Conservation (phyloP, 768 basidiomycete genomes). For the Nidularia sp. region DNA sequence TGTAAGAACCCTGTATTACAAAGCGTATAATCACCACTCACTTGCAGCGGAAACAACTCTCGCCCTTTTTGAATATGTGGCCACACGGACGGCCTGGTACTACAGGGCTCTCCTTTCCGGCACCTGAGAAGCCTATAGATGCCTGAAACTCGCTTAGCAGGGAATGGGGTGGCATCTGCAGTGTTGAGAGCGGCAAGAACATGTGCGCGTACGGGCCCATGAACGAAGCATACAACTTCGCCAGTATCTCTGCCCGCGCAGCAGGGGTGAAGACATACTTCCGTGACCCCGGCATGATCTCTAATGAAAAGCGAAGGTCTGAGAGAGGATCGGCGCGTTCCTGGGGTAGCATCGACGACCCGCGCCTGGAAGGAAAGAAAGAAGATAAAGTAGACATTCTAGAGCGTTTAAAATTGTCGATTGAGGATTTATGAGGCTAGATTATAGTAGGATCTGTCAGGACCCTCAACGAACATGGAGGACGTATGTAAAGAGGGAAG, state of each 20-base stretch:
- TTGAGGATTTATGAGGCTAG: too few species aligned
- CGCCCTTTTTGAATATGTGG: conserved; percentile 85
- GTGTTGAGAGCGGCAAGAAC: conserved; percentile 66
- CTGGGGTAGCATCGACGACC: conserved; percentile 11
- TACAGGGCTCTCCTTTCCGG: conserved; percentile 54
- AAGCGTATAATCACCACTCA: conserved; percentile 31
- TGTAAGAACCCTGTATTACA: conserved; percentile 1
- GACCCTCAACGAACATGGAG: too few species aligned
- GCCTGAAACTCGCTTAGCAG: conserved; percentile 71
- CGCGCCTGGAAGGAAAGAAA: conserved; percentile 18
- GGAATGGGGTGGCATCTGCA: conserved; percentile 56
- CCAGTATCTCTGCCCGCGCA: conserved; percentile 76
- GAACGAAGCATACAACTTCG: conserved; percentile 77
- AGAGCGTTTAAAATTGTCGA: neutral
- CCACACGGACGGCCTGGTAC: conserved; percentile 76
- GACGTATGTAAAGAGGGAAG: too few species aligned
- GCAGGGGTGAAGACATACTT: conserved; percentile 75
- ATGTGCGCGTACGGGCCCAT: conserved; percentile 73
- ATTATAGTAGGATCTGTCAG: too few species aligned
- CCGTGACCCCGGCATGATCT: conserved; percentile 76
- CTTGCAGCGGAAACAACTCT: conserved; percentile 94
- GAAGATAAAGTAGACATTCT: conserved; percentile 9
- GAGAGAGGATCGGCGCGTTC: conserved; percentile 51
- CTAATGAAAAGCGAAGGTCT: conserved; percentile 71
- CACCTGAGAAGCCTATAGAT: conserved; percentile 49